These are phyloP conservation scores for Pilasporangium apinafurcum DNA, from an alignment of 352 stramenopile genomes.

Conservation along the genomic window DNA sequence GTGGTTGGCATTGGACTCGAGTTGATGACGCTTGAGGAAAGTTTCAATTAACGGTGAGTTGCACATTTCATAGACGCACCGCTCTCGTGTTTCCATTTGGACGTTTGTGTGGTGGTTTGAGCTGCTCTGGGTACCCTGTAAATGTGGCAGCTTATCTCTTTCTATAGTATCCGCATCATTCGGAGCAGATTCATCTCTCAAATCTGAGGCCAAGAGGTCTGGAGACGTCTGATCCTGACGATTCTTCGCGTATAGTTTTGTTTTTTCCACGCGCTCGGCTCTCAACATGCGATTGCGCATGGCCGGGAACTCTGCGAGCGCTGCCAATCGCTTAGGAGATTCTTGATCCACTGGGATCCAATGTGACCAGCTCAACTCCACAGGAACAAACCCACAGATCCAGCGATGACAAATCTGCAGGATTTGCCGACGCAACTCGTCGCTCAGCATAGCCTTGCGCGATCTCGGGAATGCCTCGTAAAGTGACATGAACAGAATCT, in stretches of 20 bases:
- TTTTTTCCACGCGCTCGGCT: constrained; percentile 53
- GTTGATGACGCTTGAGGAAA: constrained; percentile 44
- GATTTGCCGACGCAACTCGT: constrained; percentile 27
- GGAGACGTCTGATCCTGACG: constrained; percentile 16
- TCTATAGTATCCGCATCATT: no score
- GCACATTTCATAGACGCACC: constrained; percentile 50
- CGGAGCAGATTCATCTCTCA: neutral
- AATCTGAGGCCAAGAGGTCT: neutral
- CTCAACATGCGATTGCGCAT: constrained; percentile 64
- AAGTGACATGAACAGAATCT: constrained; percentile 56
- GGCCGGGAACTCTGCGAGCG: constrained; percentile 51
- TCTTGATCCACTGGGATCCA: constrained; percentile 56
- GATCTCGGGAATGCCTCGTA: constrained; percentile 74
- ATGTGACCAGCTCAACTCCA: constrained; percentile 33
- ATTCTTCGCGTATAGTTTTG: constrained; percentile 42
- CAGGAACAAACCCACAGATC: constrained; percentile 57
- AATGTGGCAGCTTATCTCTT: constrained; percentile 6
- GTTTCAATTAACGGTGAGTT: constrained; percentile 57
- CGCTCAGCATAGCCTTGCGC: constrained; percentile 29
- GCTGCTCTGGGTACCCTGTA: neutral
- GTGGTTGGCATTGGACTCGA: constrained; percentile 35
- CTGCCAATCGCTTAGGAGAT: constrained; percentile 49
- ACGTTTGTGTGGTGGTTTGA: neutral
- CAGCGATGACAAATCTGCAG: constrained; percentile 50
- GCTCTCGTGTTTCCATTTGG: constrained; percentile 37